These are phyloP conservation scores for Trichoderma harzianum DNA, from an alignment of 2,329 filamentous ascomycete genomes.

Conservation along the genomic window DNA sequence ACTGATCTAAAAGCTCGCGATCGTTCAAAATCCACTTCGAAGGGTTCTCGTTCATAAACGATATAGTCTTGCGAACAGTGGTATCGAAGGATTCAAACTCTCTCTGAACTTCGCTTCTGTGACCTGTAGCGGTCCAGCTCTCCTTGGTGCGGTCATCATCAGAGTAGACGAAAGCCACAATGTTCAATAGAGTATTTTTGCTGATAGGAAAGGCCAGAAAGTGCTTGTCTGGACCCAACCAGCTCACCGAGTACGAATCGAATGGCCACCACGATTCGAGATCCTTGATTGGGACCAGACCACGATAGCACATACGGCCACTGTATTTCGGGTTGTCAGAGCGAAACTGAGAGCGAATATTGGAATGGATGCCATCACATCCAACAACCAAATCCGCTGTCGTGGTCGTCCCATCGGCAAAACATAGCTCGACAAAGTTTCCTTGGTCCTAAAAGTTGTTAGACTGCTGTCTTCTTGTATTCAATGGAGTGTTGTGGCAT, in stretches of 20 bases:
- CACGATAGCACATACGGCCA: conserved; percentile 9
- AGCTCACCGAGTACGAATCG: neutral
- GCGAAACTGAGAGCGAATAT: conserved; percentile 10
- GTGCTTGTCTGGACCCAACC: conserved; percentile 8
- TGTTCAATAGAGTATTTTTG: neutral
- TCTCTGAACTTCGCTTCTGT: conserved; percentile 5
- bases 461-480: neutral
- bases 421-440: conserved; percentile 4
- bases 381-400: conserved; percentile 24
- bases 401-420: conserved; percentile 19
- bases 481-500: too few relatives aligned
- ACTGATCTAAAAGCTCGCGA: conserved; percentile 5
- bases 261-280: conserved; percentile 12
- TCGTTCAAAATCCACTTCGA: conserved; percentile 11
- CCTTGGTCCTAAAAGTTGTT: conserved; percentile 1
- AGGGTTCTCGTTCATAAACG: conserved; percentile 9
- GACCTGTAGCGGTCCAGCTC: neutral
- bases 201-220: conserved; percentile 12
- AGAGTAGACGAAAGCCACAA: conserved; percentile 11
- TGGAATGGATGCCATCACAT: conserved; percentile 25
- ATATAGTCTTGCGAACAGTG: conserved; percentile 3
- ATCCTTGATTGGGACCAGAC: conserved; percentile 6
- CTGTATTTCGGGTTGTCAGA: conserved; percentile 11
- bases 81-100: neutral
- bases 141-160: conserved; percentile 9